Conservation (phyloP, 106 monocot species). For the Acorus gramineus region DNA sequence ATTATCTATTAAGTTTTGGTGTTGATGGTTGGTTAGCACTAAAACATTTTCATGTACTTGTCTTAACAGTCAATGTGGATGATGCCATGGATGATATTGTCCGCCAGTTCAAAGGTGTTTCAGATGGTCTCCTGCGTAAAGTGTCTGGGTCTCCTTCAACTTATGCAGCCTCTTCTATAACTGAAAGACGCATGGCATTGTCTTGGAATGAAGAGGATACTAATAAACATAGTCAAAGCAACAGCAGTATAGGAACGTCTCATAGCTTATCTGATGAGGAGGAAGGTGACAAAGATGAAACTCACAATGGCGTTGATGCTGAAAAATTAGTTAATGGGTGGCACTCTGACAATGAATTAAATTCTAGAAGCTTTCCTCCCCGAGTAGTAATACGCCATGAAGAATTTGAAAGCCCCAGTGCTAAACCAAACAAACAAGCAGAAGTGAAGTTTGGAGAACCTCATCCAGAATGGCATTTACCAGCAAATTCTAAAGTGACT, state of each 20-base stretch:
- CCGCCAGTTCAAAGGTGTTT: conserved; percentile 90
- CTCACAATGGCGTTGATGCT: conserved; percentile 40
- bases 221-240: conserved; percentile 18
- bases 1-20: too few species aligned
- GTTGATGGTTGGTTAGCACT: too few species aligned
- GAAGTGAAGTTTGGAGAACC: conserved; percentile 20
- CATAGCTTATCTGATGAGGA: conserved; percentile 84
- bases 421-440: conserved; percentile 19
- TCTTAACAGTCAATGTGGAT: conserved; percentile 85
- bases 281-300: not conserved
- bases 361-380: conserved; percentile 55
- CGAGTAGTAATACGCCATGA: conserved; percentile 31
- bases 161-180: conserved; percentile 22
- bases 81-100: conserved; percentile 99
- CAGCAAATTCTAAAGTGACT: conserved; percentile 14
- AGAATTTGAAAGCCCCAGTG: conserved; percentile 23
- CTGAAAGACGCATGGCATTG: conserved; percentile 28
- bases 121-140: conserved; percentile 57
- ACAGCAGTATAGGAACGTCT: conserved; percentile 38
- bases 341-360: conserved; percentile 95
- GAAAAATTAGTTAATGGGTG: conserved; percentile 47
- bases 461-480: conserved; percentile 18
- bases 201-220: conserved; percentile 52
- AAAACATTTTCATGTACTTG: not conserved
- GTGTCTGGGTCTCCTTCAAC: conserved; percentile 56